Base-by-base conservation (phyloP, 208 protist species). In the Leptomonas seymouri region DNA sequence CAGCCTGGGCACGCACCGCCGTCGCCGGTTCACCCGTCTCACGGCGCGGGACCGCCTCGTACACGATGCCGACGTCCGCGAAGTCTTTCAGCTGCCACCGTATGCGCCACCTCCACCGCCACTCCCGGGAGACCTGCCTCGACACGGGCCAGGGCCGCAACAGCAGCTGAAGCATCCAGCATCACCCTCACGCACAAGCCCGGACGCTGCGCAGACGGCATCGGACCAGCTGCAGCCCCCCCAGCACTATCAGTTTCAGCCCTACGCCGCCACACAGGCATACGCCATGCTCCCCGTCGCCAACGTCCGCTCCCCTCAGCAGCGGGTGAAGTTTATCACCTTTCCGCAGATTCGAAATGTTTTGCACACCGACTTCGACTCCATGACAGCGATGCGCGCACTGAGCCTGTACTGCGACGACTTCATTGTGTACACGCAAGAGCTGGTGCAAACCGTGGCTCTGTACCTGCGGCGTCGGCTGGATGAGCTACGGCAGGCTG, bases 311-410 rank as follows among this genome's bases (percentile, higher is more conserved):
- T 70, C 75, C 3, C 68, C 80, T 3, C 28, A 73, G 20, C 45
- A 80, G 49, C 65, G 51, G 2, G 74, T 91, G 23, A 67, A 44
- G n/a, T 87, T 91, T 42, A 50, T 48, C 2, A 90, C 81, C 3
- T 89, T 87, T 48, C 83, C 84, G 23, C 80, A 91, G 67, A 42
- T 94, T 3, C 80, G 79, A 16, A 94, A 94, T 67, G 67, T 84
- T 11, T 58, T 94, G 49, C 74, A 90, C 63, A 78, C 74, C 6
- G 80, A 88, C 46, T 94, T 85, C 56, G 84, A 94, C 72, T 82
- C 74, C 63, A 90, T 91, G 81, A 67, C 78, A 5, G 59, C 84
- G 16, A 59, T 86, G 48, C 74, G 79, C 0, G 81, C 63, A 20
- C 68, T 92, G 6, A 65, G 59, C 20, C 50, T 85, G 3, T 85